Base-by-base conservation (phyloP, 2,329 filamentous ascomycete species). In the Lachnellula hyalina region DNA sequence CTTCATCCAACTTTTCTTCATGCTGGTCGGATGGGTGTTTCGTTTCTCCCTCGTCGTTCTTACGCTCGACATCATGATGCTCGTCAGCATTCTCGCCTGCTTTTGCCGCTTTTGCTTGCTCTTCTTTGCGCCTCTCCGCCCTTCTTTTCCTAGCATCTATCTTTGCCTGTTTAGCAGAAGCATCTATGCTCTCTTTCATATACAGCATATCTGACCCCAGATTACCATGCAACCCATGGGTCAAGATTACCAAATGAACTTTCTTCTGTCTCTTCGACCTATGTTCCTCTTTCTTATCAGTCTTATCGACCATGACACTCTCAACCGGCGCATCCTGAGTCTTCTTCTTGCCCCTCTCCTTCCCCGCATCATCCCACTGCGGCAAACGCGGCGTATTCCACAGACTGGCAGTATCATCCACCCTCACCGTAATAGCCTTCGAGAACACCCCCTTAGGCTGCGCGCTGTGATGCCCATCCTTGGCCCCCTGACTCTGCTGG, bases 171-270 rank as follows among this genome's bases (percentile, higher is more conserved):
- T 77, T 86, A 4, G 86, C 87, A 2, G 89, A 85, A 28, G 85
- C 84, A 73, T 99, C 94, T 59, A 99, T 97, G 71, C 90, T 96
- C 72, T 99, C 94, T 68, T 99, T 99, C 70, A 99, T 74, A 68
- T 89, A 99, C 19, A 99, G 77, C 94, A 99, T 96, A 70, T 99
- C 94, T 21, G 91, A 89, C 5, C 94, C 90, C 12, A 96, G 78
- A 70, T 99, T 99, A 72, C 93, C 96, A 71, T 99, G 94, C 60
- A 99, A 72, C 0, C 94, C 94, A 73, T 99, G 94, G 0, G 94
- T 97, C 49, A 99, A 74, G 35, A 99, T 79, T 23, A 99, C 94
- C 42, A 99, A 76, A 69, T 99, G 94, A 2, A 99, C 78, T 61
- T 87, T 93, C 72, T 90, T 90, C 62, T 80, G 80, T 68, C 85